Evolutionary conservation across 768 basidiomycete species (phyloP).

Genomic region (Austroboletus festivus): DNA sequence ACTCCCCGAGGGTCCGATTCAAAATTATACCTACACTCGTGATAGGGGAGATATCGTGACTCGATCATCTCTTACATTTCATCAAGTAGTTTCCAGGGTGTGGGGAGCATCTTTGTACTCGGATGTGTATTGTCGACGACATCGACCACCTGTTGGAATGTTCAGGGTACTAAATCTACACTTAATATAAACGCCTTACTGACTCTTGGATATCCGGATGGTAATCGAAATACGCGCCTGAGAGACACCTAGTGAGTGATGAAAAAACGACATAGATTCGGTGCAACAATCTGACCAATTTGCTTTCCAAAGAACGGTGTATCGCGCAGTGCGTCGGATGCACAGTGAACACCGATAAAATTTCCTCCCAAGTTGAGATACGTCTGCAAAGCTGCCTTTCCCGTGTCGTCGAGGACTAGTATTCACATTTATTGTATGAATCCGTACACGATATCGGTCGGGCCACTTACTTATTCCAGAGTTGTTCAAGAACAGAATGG

Average conservation of each 20-base stretch:
- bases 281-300: constrained; percentile 42
- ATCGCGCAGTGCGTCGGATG: constrained; percentile 57
- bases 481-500: constrained; percentile 64
- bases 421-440: background rate
- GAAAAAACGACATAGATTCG: background rate
- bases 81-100: constrained; percentile 50
- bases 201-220: constrained; percentile 65
- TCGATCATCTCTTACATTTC: constrained; percentile 49
- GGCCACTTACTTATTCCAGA: constrained; percentile 58
- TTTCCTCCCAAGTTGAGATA: constrained; percentile 70
- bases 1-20: constrained; percentile 63
- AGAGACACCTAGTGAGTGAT: background rate
- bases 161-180: background rate
- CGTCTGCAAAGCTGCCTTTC: constrained; percentile 58
- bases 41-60: constrained; percentile 8
- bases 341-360: constrained; percentile 67
- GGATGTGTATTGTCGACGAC: constrained; percentile 58
- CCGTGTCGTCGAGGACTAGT: constrained; percentile 56
- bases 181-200: constrained; percentile 36
- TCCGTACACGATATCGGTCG: background rate
- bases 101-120: constrained; percentile 53
- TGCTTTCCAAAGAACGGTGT: constrained; percentile 55
- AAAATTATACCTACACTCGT: constrained; percentile 58
- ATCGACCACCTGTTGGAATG: constrained; percentile 47
- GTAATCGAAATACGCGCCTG: constrained; percentile 69